Percentiles rank a stretch among this genome's conserved stretches.
Evolutionary conservation across 2,329 filamentous ascomycete genomes (phyloP).

Genomic region (Venturia asperata): DNA sequence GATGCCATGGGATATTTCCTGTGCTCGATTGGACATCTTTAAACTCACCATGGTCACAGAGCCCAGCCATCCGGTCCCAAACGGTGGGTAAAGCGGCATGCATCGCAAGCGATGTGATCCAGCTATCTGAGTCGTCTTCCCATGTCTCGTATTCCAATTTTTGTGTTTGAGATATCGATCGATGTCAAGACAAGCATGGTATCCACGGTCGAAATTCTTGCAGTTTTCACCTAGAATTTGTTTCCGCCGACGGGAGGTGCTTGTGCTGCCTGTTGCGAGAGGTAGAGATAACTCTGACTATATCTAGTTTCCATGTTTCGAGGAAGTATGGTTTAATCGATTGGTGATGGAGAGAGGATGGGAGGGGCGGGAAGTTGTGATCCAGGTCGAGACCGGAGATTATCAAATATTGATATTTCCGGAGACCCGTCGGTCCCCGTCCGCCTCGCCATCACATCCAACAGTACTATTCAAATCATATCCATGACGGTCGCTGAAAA

Average conservation of each 20-base stretch:
- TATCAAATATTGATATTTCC: no score
- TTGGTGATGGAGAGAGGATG: no score
- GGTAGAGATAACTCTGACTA: neutral
- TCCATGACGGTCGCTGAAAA: no score
- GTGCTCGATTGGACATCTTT: no score
- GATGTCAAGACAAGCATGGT: neutral
- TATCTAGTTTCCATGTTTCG: no score
- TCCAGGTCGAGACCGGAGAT: no score
- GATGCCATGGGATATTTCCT: no score
- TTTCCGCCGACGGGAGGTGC: neutral
- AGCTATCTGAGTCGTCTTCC: neutral
- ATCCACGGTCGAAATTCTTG: neutral
- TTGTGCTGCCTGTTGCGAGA: neutral
- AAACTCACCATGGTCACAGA: no score
- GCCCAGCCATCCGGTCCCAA: neutral
- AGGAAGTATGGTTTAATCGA: no score
- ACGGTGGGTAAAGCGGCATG: neutral
- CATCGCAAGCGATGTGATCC: neutral
- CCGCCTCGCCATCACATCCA: no score
- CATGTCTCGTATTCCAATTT: neutral
- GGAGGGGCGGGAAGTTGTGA: neutral
- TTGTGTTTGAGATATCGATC: neutral
- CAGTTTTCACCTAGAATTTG: neutral
- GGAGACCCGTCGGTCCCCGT: no score
- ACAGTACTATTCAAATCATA: no score